Base-by-base conservation (phyloP, 1,139 yeast genomes). In the Komagataea norvegica region DNA sequence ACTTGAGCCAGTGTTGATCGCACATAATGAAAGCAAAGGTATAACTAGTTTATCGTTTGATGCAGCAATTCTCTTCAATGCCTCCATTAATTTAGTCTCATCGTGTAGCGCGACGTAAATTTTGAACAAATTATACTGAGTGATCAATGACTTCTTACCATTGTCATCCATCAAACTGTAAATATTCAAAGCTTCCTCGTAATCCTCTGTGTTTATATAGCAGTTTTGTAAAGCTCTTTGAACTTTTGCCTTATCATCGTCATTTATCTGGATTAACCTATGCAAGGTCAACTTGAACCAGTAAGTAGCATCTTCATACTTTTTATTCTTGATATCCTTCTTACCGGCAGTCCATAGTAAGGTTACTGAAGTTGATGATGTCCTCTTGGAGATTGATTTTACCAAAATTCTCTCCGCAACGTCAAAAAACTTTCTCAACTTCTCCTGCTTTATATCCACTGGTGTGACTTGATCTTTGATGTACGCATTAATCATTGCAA, bases 271-370 rank as follows among this genome's bases (percentile, higher is more conserved):
- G 2, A 61, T 42, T 5, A 59, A 28, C 19, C 59, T 46, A 24
- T 54, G 52, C 7, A 52, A 38, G 11, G 58, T 51, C n/a, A 55
- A 28, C 3, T 49, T 39, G 18, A 59, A 51, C 64, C 65, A 62
- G 1, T 35, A 38, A 3, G 54, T 26, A 1, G 60, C 53, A 11
- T 49, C 49, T 2, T 34, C 20, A 27, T 32, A 45, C 8, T 45
- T 36, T 2, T 30, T 36, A 4, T 40, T 42, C 26, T 61, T 60
- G 25, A 43, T 40, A 8, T 42, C 43, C 11, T 42, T 39, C 30
- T 55, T 55, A 0, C 62, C 64, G 16, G 44, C 41, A n/a, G 59
- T 60, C 64, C 65, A 62, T n/a, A 62, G 31, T 25, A 61, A 41
- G 2, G 63, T 53, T 4, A 55, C 44, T 1, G 53, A 31, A 24